Evolutionary conservation across 768 basidiomycete genomes (phyloP).

Genomic region (Chalciporus pseudorubinellus): DNA sequence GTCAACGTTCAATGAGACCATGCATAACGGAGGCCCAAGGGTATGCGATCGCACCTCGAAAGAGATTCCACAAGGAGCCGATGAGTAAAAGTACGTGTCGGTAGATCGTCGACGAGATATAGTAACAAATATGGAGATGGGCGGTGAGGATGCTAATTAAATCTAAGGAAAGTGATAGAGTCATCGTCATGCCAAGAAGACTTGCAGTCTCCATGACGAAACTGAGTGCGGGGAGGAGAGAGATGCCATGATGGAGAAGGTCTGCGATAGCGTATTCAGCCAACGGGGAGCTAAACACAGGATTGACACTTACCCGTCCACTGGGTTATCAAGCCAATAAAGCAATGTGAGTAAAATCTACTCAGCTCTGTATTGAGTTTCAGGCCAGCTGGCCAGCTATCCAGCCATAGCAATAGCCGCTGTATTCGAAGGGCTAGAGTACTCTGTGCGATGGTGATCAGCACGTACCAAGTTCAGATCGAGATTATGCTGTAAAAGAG

Average conservation of each 20-base stretch:
- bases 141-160: slow-evolving; percentile 61
- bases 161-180: slow-evolving; percentile 66
- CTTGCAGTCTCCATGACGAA: slow-evolving; percentile 37
- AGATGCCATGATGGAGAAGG: slow-evolving; percentile 22
- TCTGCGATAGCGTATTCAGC: slow-evolving; percentile 9
- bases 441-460: slow-evolving; percentile 9
- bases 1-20: neutral
- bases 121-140: slow-evolving; percentile 72
- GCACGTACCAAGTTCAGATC: neutral
- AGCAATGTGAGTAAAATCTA: slow-evolving; percentile 71
- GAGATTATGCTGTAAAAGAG: neutral
- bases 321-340: slow-evolving; percentile 58
- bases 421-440: slow-evolving; percentile 39
- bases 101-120: slow-evolving; percentile 60
- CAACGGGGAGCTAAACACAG: neutral
- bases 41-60: slow-evolving; percentile 59
- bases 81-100: slow-evolving; percentile 54
- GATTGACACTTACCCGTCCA: slow-evolving; percentile 67
- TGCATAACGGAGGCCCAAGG: neutral
- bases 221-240: slow-evolving; percentile 23
- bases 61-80: slow-evolving; percentile 82
- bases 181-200: slow-evolving; percentile 56
- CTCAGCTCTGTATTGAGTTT: slow-evolving; percentile 97
- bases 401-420: slow-evolving; percentile 71
- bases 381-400: slow-evolving; percentile 93